Base-by-base conservation (phyloP, 257 asterid genomes). In the Striga asiatica region DNA sequence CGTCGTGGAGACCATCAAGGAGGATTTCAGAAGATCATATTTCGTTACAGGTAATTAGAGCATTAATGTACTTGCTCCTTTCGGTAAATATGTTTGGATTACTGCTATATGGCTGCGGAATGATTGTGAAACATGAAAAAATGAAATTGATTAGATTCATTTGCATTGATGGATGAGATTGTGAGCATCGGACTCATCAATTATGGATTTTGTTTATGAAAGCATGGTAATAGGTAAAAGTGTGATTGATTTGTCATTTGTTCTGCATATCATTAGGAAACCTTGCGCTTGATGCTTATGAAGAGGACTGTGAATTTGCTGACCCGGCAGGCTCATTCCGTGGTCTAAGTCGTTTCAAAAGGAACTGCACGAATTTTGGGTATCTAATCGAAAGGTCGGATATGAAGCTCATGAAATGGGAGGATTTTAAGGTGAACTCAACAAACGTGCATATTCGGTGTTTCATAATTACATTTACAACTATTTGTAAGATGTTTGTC, bases 341-440 rank as follows among this genome's bases (percentile, higher is more conserved):
- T 71, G 96, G 97, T 24, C 65, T 87, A 23, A 67, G 63, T 8
- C 69, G 96, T 31, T 87, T 87, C 73, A 87, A 87, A 48, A 80
- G 98, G 70, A 91, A 91, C 60, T 91, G 98, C 43, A 84, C 95
- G n/a, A 91, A 84, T 71, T 91, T 91, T 39, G 98, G 96, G 3
- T 75, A 82, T 54, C 85, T 91, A n/a, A 76, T 91, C 4, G 80
- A 77, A 27, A 75, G 56, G 46, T 80, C 95, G 22, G 65, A 80
- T 61, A 87, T 91, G 95, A 87, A 91, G 29, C 98, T 91, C 8
- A 71, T 78, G 82, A 91, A 80, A 56, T 91, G 98, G 98, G 98
- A 91, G 69, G 97, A 87, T 54, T 78, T 72, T 72, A 84, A 84
- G 91, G 98, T 89, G 42, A 62, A 62, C 16, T 12, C 20, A 32